Percentiles rank a stretch among this genome's conserved stretches.
Evolutionary conservation across 139 green algal genomes (phyloP).

Genomic region (Auxenochlorella pyrenoidosa): DNA sequence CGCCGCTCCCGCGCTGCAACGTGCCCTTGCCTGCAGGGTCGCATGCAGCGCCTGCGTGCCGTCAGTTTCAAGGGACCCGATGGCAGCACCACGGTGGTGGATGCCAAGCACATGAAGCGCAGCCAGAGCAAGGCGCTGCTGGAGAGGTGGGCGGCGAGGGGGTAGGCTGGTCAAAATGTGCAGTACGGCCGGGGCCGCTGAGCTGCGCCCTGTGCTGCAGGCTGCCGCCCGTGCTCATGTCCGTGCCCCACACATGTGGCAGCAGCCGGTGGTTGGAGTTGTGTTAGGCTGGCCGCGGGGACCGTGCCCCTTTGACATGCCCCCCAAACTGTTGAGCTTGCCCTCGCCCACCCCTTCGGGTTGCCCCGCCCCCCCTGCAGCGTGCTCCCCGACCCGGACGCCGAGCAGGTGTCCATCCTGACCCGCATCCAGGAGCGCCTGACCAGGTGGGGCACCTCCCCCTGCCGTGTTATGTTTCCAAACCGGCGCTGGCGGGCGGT

Average conservation of each 20-base stretch:
- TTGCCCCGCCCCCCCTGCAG: background rate
- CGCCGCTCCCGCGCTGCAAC: background rate
- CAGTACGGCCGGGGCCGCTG: too few relatives aligned
- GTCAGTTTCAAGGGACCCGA: background rate
- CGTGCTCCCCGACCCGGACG: conserved; percentile 17
- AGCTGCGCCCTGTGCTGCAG: too few relatives aligned
- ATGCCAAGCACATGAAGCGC: conserved; percentile 17
- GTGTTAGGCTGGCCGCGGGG: background rate
- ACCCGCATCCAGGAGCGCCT: conserved; percentile 10
- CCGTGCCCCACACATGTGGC: background rate
- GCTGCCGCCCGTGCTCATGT: too few relatives aligned
- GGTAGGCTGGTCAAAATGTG: background rate
- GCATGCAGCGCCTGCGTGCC: background rate
- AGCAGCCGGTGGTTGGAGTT: background rate
- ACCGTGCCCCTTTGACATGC: background rate
- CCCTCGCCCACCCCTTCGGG: too few relatives aligned
- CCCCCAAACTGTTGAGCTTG: background rate
- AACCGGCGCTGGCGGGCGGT: background rate
- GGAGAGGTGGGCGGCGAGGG: background rate
- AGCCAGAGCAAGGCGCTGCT: conserved; percentile 21
- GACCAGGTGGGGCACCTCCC: background rate
- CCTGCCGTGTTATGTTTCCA: background rate
- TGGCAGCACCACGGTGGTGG: background rate
- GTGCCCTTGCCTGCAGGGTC: background rate
- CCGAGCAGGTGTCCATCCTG: conserved; percentile 14